These are phyloP conservation scores for Megacollybia platyphylla DNA, from an alignment of 1,284 basidiomycete species.

Conservation along the genomic window DNA sequence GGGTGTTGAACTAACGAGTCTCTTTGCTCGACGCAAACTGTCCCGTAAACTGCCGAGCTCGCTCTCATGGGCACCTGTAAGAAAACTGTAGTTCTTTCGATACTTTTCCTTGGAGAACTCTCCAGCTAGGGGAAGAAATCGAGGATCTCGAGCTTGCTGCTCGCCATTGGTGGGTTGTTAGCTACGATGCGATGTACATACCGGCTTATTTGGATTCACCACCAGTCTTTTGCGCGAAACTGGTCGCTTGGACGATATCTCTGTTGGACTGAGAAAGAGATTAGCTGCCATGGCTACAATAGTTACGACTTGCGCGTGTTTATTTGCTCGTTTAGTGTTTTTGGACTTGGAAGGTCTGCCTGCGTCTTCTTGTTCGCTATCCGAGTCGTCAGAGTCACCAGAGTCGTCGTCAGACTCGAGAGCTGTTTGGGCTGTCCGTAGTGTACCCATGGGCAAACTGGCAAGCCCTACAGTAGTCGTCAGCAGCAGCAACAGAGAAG, in stretches of 20 bases:
- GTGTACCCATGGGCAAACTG: conserved; percentile 47
- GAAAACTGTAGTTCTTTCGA: conserved; percentile 67
- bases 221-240: conserved; percentile 72
- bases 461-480: conserved; percentile 31
- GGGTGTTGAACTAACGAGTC: conserved; percentile 55
- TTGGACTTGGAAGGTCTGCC: conserved; percentile 23
- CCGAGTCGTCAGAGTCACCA: conserved; percentile 19
- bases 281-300: not conserved
- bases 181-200: conserved; percentile 14
- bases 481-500: conserved; percentile 7
- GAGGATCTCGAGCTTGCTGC: conserved; percentile 78
- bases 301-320: conserved; percentile 71
- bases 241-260: conserved; percentile 78
- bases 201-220: conserved; percentile 58
- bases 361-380: conserved; percentile 11
- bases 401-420: conserved; percentile 26
- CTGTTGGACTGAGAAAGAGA: conserved; percentile 49
- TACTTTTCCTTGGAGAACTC: conserved; percentile 61
- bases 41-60: conserved; percentile 63
- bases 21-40: conserved; percentile 57
- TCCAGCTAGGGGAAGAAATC: conserved; percentile 75
- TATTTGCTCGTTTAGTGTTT: conserved; percentile 57
- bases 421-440: conserved; percentile 53
- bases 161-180: not conserved
- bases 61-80: conserved; percentile 51